Conservation (phyloP, 2,329 filamentous ascomycete species). For the Aspergillus caelatus region DNA sequence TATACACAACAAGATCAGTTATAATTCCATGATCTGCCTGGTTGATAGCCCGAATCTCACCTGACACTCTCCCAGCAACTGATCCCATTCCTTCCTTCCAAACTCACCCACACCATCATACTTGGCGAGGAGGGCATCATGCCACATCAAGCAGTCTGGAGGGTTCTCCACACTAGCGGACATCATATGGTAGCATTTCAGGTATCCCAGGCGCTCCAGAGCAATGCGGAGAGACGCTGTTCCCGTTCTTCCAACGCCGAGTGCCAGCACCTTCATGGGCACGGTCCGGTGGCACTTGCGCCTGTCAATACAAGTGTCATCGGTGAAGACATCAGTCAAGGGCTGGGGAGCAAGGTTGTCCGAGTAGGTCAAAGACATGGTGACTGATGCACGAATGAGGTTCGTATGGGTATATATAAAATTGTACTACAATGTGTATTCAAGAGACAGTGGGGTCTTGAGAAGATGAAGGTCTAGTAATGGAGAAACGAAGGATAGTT, state of each 20-base stretch:
- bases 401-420: not conserved
- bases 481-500: not conserved
- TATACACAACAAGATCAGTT: conserved; percentile 26
- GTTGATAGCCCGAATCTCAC: conserved; percentile 19
- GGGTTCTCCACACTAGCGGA: conserved; percentile 69
- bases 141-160: conserved; percentile 69
- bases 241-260: conserved; percentile 71
- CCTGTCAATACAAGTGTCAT: conserved; percentile 69
- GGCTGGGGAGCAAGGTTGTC: conserved; percentile 45
- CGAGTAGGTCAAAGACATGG: conserved; percentile 40
- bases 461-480: not conserved
- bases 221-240: conserved; percentile 70
- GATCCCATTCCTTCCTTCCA: conserved; percentile 69
- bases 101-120: conserved; percentile 65
- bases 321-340: conserved; percentile 55
- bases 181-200: conserved; percentile 75
- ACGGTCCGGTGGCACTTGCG: conserved; percentile 66
- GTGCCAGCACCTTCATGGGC: conserved; percentile 72
- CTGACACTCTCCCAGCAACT: conserved; percentile 66
- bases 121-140: conserved; percentile 67
- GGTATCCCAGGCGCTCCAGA: conserved; percentile 67
- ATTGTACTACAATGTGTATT: not conserved
- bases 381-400: conserved; percentile 6
- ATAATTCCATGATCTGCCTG: conserved; percentile 5
- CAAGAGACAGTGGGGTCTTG: not conserved